A percentile compares a stretch with the other conserved stretches of the same genome.
Conservation (phyloP, 371 early-diverging fungal species). For the Mortierella sp. region DNA sequence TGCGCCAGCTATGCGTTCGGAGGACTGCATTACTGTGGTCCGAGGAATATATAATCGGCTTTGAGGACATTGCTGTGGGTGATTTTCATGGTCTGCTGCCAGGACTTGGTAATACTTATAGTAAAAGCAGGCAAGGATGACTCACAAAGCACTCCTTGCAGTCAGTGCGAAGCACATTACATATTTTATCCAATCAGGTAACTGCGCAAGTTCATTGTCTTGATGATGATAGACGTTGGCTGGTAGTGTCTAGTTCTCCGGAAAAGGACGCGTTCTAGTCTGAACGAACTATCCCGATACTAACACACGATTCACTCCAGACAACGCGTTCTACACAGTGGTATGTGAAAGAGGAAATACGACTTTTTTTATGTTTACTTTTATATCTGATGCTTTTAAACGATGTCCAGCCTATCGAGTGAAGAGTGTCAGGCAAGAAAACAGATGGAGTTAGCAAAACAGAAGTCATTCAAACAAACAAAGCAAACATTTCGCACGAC, state of each 20-base stretch:
- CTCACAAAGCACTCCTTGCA: no score
- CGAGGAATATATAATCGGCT: slow-evolving; percentile 9
- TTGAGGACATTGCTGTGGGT: neutral
- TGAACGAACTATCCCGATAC: neutral
- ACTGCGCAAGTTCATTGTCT: no score
- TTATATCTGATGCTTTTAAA: slow-evolving; percentile 16
- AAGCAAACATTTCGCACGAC: neutral
- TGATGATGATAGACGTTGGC: no score
- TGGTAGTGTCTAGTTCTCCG: no score
- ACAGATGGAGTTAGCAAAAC: neutral
- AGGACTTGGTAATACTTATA: no score
- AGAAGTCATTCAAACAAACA: neutral
- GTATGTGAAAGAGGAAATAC: slow-evolving; percentile 4
- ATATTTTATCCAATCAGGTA: no score
- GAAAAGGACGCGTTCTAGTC: no score
- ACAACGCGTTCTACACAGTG: no score
- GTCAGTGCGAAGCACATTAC: no score
- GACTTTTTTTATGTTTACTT: slow-evolving; percentile 10
- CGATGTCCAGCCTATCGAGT: slow-evolving; percentile 40
- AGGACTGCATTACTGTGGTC: slow-evolving; percentile 22
- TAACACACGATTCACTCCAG: neutral
- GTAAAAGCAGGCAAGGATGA: no score
- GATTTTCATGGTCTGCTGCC: no score
- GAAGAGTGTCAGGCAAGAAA: no score
- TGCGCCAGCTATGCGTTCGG: slow-evolving; percentile 25